Evolutionary conservation across 805 yeast genomes (phyloP).

Genomic region (Saturnispora saitoi): DNA sequence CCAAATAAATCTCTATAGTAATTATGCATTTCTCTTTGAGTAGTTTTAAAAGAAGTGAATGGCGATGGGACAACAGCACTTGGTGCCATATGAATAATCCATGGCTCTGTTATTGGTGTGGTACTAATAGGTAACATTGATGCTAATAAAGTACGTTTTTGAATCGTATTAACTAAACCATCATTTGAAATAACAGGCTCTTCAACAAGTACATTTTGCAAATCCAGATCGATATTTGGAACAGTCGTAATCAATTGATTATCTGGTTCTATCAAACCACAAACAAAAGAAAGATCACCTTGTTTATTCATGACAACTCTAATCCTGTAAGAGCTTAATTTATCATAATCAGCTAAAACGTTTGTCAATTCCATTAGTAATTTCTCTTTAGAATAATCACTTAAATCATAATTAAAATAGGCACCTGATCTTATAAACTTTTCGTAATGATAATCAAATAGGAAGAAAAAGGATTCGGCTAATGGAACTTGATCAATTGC

Average conservation of each 20-base stretch:
- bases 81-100: slow-evolving; percentile 58
- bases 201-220: not conserved
- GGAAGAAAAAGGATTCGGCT: slow-evolving; percentile 40
- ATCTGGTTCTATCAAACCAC: slow-evolving; percentile 16
- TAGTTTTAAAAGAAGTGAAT: slow-evolving; percentile 84
- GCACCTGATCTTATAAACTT: slow-evolving; percentile 46
- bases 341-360: slow-evolving; percentile 27
- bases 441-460: slow-evolving; percentile 54
- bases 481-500: slow-evolving; percentile 20
- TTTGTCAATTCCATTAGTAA: slow-evolving; percentile 36
- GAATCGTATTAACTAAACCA: too few species aligned
- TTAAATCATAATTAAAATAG: slow-evolving; percentile 42
- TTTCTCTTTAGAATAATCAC: slow-evolving; percentile 30
- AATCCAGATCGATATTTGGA: slow-evolving; percentile 7
- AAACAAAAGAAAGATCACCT: slow-evolving; percentile 27
- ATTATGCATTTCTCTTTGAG: slow-evolving; percentile 55
- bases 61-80: slow-evolving; percentile 50
- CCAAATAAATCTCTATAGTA: slow-evolving; percentile 45
- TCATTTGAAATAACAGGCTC: slow-evolving; percentile 1
- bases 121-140: not conserved
- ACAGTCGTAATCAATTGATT: slow-evolving; percentile 3
- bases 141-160: not conserved
- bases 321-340: slow-evolving; percentile 35
- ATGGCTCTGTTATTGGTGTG: slow-evolving; percentile 23
- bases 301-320: slow-evolving; percentile 34